phyloP scores from a whole-genome alignment of 2,329 filamentous ascomycete genomes.

The Fusarium continuum region DNA sequence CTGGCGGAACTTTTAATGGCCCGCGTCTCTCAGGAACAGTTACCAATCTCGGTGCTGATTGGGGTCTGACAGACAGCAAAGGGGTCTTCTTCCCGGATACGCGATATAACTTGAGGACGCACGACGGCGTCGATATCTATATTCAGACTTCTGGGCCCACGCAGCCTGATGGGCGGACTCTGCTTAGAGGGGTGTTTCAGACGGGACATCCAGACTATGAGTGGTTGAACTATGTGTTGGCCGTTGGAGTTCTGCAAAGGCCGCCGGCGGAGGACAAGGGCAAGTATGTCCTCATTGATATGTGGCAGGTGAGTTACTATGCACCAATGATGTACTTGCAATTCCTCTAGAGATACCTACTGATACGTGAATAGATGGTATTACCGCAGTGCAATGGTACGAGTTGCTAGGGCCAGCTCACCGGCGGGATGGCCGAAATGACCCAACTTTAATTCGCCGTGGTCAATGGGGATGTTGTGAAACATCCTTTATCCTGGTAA shows the following conservation, averaged over 20 bases:
- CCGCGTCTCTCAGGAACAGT: conserved; percentile 47
- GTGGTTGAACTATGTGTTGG: conserved; percentile 51
- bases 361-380: conserved; percentile 20
- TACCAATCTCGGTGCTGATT: conserved; percentile 48
- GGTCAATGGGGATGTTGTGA: not conserved
- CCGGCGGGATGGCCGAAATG: not conserved
- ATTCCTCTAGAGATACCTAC: not conserved
- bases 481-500: not conserved
- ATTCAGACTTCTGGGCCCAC: conserved; percentile 50
- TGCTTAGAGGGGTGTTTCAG: conserved; percentile 47
- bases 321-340: fast-evolving
- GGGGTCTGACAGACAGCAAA: conserved; percentile 49
- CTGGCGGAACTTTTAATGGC: conserved; percentile 49
- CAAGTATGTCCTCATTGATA: conserved; percentile 41
- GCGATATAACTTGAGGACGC: conserved; percentile 51
- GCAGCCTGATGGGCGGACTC: conserved; percentile 45
- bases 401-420: not conserved
- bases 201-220: conserved; percentile 48
- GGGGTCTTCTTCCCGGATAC: conserved; percentile 52
- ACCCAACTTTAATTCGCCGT: not conserved
- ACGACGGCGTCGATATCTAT: conserved; percentile 51
- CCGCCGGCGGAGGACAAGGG: conserved; percentile 11
- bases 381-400: conserved; percentile 8
- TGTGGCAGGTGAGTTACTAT: conserved; percentile 36
- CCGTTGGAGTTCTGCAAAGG: conserved; percentile 32